Evolutionary conservation across 2,329 filamentous ascomycete genomes (phyloP).

Genomic region (Fusarium sp.): DNA sequence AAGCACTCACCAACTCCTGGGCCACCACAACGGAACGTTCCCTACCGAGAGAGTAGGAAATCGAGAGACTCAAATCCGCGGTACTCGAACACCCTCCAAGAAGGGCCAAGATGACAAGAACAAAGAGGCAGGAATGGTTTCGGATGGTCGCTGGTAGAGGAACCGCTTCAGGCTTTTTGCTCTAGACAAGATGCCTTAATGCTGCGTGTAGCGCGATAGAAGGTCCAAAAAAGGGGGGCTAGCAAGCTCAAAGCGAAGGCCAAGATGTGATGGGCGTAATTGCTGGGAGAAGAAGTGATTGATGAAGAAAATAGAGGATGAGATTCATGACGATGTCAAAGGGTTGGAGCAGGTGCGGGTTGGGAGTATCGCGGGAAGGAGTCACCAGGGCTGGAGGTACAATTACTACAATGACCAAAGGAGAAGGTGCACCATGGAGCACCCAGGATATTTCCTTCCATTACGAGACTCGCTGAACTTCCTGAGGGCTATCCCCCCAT

Average conservation of each 20-base stretch:
- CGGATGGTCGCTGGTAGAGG: constrained; percentile 29
- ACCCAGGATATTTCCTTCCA: background rate
- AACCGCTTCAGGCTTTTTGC: constrained; percentile 27
- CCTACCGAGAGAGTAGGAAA: background rate
- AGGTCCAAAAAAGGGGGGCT: constrained; percentile 42
- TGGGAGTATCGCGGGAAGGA: background rate
- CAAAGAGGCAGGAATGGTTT: background rate
- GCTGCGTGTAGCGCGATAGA: constrained; percentile 43
- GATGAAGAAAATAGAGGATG: background rate
- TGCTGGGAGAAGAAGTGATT: background rate
- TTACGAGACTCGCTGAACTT: background rate
- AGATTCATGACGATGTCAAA: background rate
- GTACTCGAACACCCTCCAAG: background rate
- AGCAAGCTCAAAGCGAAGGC: constrained; percentile 29
- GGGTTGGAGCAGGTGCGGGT: background rate
- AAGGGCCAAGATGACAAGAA: background rate
- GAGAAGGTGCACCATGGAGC: background rate
- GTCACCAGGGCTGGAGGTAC: background rate
- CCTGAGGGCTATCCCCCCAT: background rate
- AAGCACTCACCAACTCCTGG: background rate
- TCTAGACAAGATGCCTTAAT: constrained; percentile 44
- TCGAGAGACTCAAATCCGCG: background rate
- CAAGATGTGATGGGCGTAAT: constrained; percentile 32
- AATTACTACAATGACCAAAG: background rate
- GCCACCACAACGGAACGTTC: background rate